A percentile compares a stretch with the other conserved stretches of the same genome.
These are phyloP conservation scores for Phaeomoniella chlamydospora DNA, from an alignment of 2,329 filamentous ascomycete genomes.

Conservation along the genomic window DNA sequence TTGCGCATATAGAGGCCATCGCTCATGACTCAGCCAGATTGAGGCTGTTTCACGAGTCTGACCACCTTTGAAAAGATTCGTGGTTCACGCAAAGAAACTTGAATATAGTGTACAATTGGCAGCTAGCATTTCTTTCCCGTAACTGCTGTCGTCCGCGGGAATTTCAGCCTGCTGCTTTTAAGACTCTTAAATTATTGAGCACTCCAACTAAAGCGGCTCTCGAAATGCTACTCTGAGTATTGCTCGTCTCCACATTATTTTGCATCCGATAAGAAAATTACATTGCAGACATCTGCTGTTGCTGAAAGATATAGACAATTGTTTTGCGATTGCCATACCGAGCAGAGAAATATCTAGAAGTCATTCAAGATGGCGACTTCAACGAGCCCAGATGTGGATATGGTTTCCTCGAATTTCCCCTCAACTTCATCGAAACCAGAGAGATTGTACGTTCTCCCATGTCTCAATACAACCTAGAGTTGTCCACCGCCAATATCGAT, in stretches of 20 bases:
- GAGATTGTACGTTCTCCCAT: constrained; percentile 1
- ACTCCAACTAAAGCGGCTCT: constrained; percentile 1
- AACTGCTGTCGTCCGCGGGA: constrained; percentile 1
- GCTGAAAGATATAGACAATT: neutral
- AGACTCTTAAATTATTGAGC: neutral
- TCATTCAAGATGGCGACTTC: no score
- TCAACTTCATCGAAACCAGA: no score
- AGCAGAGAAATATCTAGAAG: no score
- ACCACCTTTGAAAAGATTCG: neutral
- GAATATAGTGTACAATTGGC: no score
- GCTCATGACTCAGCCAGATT: neutral
- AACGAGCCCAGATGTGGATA: neutral
- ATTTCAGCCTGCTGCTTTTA: constrained; percentile 1
- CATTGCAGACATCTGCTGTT: constrained; percentile 3
- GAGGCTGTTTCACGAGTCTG: neutral
- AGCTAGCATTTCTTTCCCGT: no score
- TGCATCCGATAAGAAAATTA: constrained; percentile 1
- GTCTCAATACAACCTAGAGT: no score
- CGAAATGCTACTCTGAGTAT: neutral
- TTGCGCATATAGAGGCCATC: constrained; percentile 5
- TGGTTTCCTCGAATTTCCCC: neutral
- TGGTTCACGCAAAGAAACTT: no score
- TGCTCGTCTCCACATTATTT: constrained; percentile 3
- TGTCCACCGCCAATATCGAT: no score
- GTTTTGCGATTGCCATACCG: no score